Evolutionary conservation across 768 basidiomycete genomes (phyloP), one percentile per base, ranked within the genome.

Genomic region (Mycena metata): DNA sequence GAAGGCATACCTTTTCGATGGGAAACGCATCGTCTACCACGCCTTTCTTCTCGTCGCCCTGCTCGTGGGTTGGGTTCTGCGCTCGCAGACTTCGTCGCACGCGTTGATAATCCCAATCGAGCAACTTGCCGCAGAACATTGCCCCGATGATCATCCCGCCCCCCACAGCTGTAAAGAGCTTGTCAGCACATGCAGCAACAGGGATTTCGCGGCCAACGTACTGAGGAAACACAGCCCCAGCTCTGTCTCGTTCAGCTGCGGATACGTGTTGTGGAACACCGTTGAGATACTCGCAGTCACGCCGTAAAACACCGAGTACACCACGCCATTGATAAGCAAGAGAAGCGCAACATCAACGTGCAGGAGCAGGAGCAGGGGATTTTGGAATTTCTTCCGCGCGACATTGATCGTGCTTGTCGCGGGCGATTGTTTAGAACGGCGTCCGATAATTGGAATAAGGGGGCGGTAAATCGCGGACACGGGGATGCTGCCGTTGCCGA

Each of bases 161-260:
- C 3, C 70, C 64, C n/a, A 72, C 10, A 5, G 66, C 69, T 70
- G 23, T 2, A 19, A n/a, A 30, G 30, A n/a, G 11, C 19, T 19
- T 24, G 51, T 30, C 33, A 36, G 16, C 3, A 26, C 7, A 26
- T 11, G 3, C 24, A 3, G 3, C 24, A 3, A n/a, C 1, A 10
- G 16, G 16, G 36, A 30, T 15, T 5, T 4, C 10, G 5, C 11
- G 19, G 21, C 5, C 43, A n/a, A 62, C 64, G 46, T 13, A 71
- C 70, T 43, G 12, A 96, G 80, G 80, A 90, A 96, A 75, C 92
- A 95, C 6, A 96, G 79, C 3, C 94, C 95, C 36, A 93, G 84
- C 24, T 88, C 84, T 2, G 89, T 88, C 67, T 92, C 87, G 66
- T 78, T 85, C 21, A 94, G 82, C 67, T 79, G 85, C 0, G 88